Evolutionary conservation across 495 filamentous ascomycete species (phyloP).

Genomic region (Neurospora sp.): DNA sequence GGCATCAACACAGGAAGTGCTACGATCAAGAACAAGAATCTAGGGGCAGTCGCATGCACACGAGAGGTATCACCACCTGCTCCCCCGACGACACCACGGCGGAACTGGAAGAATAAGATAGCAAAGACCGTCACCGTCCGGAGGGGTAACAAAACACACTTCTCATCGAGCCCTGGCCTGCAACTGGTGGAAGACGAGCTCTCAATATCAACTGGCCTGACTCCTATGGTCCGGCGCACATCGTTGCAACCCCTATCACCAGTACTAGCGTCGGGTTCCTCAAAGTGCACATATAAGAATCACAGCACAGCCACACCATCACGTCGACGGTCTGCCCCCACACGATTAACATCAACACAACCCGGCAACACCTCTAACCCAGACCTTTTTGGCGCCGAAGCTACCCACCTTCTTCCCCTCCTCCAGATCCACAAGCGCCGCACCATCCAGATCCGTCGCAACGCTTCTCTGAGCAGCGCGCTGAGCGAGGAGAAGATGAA

Average conservation of each 20-base stretch:
- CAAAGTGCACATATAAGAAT: background rate
- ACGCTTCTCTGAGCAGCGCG: constrained; percentile 26
- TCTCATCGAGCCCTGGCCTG: background rate
- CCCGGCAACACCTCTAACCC: constrained; percentile 23
- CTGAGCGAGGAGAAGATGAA: constrained; percentile 65
- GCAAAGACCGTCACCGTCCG: background rate
- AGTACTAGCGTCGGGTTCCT: constrained; percentile 25
- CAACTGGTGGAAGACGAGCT: constrained; percentile 9
- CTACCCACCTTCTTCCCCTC: constrained; percentile 49
- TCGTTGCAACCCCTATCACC: constrained; percentile 36
- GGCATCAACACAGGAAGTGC: background rate
- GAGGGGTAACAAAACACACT: background rate
- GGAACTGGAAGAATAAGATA: background rate
- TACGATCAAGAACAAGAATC: background rate
- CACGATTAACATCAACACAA: constrained; percentile 4
- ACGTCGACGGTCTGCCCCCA: background rate
- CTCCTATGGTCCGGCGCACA: constrained; percentile 53
- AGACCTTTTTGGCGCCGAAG: constrained; percentile 13
- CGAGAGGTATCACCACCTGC: background rate
- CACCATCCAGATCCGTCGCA: constrained; percentile 60
- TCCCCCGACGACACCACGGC: background rate
- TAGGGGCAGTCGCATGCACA: background rate
- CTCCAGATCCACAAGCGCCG: constrained; percentile 51
- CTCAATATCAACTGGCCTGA: constrained; percentile 51
- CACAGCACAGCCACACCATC: background rate